Conservation (phyloP, 2,329 filamentous ascomycete genomes). For the Trichoderma sp. region DNA sequence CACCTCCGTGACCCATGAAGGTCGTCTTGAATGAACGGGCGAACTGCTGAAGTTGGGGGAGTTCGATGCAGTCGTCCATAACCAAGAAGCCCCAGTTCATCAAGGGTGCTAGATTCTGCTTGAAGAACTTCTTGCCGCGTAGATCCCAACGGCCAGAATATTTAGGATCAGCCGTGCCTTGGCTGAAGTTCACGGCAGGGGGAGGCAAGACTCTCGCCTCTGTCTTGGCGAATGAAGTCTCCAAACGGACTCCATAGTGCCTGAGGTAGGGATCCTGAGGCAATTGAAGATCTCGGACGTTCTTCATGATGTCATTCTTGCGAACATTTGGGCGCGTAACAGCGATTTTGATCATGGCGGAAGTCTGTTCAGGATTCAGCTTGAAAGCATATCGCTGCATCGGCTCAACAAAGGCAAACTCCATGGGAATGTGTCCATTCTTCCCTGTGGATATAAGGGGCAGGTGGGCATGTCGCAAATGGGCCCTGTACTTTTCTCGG, state of each 20-base stretch:
- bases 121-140: constrained; percentile 70
- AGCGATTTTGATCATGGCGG: constrained; percentile 88
- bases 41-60: constrained; percentile 34
- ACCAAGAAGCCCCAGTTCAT: constrained; percentile 72
- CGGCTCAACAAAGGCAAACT: constrained; percentile 50
- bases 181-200: constrained; percentile 68
- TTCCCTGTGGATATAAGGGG: constrained; percentile 58
- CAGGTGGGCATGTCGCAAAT: constrained; percentile 45
- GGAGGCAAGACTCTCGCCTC: constrained; percentile 68
- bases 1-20: constrained; percentile 51
- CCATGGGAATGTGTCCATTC: constrained; percentile 58
- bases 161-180: constrained; percentile 56
- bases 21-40: constrained; percentile 42
- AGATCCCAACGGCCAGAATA: constrained; percentile 81
- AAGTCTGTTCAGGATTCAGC: constrained; percentile 62
- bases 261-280: constrained; percentile 68
- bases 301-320: constrained; percentile 56
- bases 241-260: constrained; percentile 72
- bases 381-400: constrained; percentile 64
- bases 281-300: constrained; percentile 59
- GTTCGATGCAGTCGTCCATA: constrained; percentile 53
- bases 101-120: constrained; percentile 60
- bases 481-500: constrained; percentile 49
- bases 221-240: constrained; percentile 58
- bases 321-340: constrained; percentile 72